Evolutionary conservation across 805 yeast genomes (phyloP).

Genomic region (Yarrowia osloensis): DNA sequence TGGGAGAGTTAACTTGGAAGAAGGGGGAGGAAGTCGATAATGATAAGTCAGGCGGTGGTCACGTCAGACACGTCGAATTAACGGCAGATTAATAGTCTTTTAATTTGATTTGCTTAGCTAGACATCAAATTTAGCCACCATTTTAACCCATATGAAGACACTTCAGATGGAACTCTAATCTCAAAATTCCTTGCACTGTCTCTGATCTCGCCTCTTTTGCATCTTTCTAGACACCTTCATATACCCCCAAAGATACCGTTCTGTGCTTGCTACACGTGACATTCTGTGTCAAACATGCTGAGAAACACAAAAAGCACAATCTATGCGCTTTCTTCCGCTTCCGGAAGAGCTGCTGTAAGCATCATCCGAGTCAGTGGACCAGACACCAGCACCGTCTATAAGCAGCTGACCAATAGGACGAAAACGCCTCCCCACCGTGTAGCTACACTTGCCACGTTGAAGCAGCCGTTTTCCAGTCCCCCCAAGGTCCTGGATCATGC

Average conservation of each 20-base stretch:
- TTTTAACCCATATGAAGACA: too few relatives aligned
- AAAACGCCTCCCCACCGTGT: slow-evolving; percentile 51
- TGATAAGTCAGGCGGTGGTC: too few relatives aligned
- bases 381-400: slow-evolving; percentile 46
- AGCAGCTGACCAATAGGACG: slow-evolving; percentile 48
- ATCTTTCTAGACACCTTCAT: background rate
- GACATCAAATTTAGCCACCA: too few relatives aligned
- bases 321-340: slow-evolving; percentile 85
- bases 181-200: too few relatives aligned
- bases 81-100: too few relatives aligned
- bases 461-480: slow-evolving; percentile 43
- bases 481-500: slow-evolving; percentile 70
- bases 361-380: slow-evolving; percentile 83
- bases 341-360: slow-evolving; percentile 81
- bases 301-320: slow-evolving; percentile 53
- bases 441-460: slow-evolving; percentile 62
- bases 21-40: too few relatives aligned
- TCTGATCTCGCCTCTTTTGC: too few relatives aligned
- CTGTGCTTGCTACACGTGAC: background rate
- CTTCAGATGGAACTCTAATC: too few relatives aligned
- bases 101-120: too few relatives aligned
- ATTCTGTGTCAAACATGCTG: background rate
- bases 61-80: too few relatives aligned
- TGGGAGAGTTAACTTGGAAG: background rate
- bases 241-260: background rate